These are phyloP conservation scores for Cryomyces minteri DNA, from an alignment of 495 filamentous ascomycete species.

Conservation along the genomic window DNA sequence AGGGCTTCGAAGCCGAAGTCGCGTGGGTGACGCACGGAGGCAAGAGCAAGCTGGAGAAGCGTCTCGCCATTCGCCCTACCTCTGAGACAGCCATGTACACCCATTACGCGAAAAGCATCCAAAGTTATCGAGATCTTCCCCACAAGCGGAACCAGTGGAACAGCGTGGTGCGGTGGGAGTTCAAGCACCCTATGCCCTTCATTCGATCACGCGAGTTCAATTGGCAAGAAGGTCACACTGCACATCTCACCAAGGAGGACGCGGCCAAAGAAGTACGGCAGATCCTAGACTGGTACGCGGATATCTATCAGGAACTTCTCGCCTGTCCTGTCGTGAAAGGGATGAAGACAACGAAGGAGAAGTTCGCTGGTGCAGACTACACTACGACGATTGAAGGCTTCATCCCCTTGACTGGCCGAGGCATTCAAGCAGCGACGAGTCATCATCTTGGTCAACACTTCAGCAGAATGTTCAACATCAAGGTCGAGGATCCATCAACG, in stretches of 20 bases:
- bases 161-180: constrained; percentile 94
- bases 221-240: constrained; percentile 98
- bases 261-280: constrained; percentile 72
- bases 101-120: constrained; percentile 94
- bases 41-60: constrained; percentile 78
- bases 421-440: constrained; percentile 88
- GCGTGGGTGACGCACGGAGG: constrained; percentile 90
- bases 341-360: constrained; percentile 83
- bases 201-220: constrained; percentile 83
- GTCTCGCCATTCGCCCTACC: constrained; percentile 89
- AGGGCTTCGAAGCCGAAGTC: constrained; percentile 93
- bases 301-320: constrained; percentile 79
- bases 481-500: constrained; percentile 71
- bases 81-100: constrained; percentile 90
- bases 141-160: constrained; percentile 95
- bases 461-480: constrained; percentile 96
- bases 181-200: constrained; percentile 94
- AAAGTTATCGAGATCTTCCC: constrained; percentile 82
- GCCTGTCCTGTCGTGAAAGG: constrained; percentile 88
- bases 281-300: constrained; percentile 85
- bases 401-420: constrained; percentile 82
- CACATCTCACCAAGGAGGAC: constrained; percentile 60
- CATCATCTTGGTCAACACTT: constrained; percentile 96
- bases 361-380: constrained; percentile 90
- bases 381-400: constrained; percentile 92